These are phyloP conservation scores for Ophiostoma montium DNA, from an alignment of 2,329 filamentous ascomycete genomes.

Conservation along the genomic window DNA sequence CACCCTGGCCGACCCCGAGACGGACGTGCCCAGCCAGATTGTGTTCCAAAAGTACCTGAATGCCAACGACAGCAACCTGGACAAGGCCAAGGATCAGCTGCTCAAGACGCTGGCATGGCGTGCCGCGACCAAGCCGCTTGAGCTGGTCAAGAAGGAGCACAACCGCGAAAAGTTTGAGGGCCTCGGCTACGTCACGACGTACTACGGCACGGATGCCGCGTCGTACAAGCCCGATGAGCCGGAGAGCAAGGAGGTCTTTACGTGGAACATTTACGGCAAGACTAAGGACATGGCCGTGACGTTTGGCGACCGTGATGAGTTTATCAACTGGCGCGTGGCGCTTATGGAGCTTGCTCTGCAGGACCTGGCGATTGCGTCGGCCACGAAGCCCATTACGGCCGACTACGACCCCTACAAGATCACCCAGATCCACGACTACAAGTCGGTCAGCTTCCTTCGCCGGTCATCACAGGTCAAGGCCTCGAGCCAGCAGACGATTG, in stretches of 20 bases:
- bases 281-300: constrained; percentile 70
- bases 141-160: constrained; percentile 50
- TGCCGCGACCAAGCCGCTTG: constrained; percentile 56
- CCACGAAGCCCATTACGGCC: constrained; percentile 57
- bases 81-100: constrained; percentile 65
- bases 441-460: constrained; percentile 72
- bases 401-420: constrained; percentile 78
- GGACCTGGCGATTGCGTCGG: constrained; percentile 55
- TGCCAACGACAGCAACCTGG: constrained; percentile 66
- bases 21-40: constrained; percentile 62
- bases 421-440: constrained; percentile 88
- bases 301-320: constrained; percentile 62
- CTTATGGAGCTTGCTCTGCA: constrained; percentile 78
- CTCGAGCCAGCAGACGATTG: constrained; percentile 67
- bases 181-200: constrained; percentile 68
- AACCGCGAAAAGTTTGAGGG: constrained; percentile 57
- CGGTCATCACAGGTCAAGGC: constrained; percentile 64
- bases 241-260: constrained; percentile 50
- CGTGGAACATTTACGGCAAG: constrained; percentile 86
- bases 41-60: constrained; percentile 88
- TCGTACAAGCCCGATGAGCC: constrained; percentile 24
- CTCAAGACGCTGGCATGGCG: constrained; percentile 71
- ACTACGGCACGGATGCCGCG: constrained; percentile 34
- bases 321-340: constrained; percentile 78
- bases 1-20: constrained; percentile 36